These are phyloP conservation scores for Panicum hallii DNA, from an alignment of 202 grass and related monocot species.

Conservation along the genomic window DNA sequence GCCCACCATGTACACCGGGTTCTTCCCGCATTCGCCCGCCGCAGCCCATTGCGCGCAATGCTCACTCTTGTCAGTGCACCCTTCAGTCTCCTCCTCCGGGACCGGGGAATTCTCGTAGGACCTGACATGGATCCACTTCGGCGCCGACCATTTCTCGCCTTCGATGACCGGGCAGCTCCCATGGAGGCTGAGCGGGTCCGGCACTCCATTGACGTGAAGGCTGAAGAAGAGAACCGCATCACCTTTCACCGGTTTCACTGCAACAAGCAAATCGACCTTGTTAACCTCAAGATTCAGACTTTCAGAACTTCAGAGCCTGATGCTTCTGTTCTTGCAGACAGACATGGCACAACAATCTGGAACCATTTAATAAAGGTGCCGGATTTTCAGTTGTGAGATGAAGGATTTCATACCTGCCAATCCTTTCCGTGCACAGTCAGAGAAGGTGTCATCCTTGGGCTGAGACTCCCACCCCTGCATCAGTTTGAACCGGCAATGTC, in stretches of 20 bases:
- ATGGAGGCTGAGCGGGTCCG: constrained; percentile 68
- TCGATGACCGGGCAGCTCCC: constrained; percentile 71
- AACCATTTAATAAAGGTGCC: not conserved
- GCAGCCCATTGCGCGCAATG: constrained; percentile 62
- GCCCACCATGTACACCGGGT: constrained; percentile 67
- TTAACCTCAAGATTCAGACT: not conserved
- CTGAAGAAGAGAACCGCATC: constrained; percentile 81
- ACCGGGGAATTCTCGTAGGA: constrained; percentile 35
- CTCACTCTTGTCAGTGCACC: constrained; percentile 54
- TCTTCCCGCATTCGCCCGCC: constrained; percentile 52
- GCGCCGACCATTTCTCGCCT: constrained; percentile 74
- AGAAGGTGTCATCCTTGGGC: constrained; percentile 64
- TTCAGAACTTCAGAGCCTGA: not conserved
- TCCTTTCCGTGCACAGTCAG: constrained; percentile 63
- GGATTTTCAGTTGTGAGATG: not conserved
- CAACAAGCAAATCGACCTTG: not conserved
- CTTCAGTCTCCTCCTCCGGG: not conserved
- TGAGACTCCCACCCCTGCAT: constrained; percentile 49
- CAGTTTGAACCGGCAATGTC: not conserved
- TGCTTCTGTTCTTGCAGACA: not conserved
- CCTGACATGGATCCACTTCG: constrained; percentile 74
- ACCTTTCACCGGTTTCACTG: constrained; percentile 83
- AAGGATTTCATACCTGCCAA: constrained; percentile 58
- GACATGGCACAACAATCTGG: not conserved
- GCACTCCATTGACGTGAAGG: constrained; percentile 51